phyloP scores from a whole-genome alignment of 2,329 filamentous ascomycete genomes.

The Colletotrichum sp. region DNA sequence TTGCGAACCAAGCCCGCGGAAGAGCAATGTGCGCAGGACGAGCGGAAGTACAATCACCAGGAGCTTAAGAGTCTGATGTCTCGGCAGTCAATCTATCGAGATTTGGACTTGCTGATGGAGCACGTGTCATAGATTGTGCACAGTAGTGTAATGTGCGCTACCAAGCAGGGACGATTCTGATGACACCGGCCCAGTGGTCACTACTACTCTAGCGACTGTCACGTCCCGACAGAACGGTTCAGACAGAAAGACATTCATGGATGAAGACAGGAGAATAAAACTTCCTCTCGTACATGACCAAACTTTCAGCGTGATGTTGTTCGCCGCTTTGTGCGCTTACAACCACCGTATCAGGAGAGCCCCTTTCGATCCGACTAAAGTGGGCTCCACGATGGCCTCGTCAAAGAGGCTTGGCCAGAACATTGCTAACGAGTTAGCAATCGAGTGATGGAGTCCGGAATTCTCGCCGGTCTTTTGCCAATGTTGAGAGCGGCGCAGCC shows the following conservation, averaged over 20 bases:
- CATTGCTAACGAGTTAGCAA: neutral
- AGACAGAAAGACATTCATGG: neutral
- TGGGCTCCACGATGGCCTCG: neutral
- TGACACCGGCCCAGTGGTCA: neutral
- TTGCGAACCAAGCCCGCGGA: neutral
- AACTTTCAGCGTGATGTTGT: neutral
- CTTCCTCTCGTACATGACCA: neutral
- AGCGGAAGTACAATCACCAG: neutral
- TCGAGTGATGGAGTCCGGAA: neutral
- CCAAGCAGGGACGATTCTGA: neutral
- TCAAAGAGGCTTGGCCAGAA: neutral
- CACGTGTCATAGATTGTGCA: neutral
- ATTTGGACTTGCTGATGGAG: neutral
- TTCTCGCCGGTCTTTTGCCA: neutral
- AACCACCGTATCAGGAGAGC: neutral
- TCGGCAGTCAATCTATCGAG: neutral
- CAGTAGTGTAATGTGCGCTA: neutral
- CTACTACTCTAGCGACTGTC: neutral
- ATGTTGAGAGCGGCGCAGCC: neutral
- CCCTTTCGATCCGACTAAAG: neutral
- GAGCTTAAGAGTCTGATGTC: neutral
- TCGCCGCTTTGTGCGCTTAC: neutral
- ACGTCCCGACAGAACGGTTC: neutral
- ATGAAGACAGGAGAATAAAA: neutral
- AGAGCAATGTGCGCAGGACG: neutral